A percentile compares a stretch with the other conserved stretches of the same genome.
phyloP scores from a whole-genome alignment of 768 basidiomycete species.

The Russula abietina region DNA sequence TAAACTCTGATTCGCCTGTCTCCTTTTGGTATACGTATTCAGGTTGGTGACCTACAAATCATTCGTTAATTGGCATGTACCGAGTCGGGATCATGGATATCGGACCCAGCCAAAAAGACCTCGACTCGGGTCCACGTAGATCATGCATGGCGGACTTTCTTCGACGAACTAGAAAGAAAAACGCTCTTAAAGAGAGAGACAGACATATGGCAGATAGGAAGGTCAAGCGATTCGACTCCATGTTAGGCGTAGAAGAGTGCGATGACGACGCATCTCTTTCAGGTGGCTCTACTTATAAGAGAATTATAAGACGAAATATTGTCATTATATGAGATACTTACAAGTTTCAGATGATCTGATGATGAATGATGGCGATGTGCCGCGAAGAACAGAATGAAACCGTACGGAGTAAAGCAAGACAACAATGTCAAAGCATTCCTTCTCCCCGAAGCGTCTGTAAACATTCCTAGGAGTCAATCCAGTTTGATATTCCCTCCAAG shows the following conservation, averaged over 20 bases:
- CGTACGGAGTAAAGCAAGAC: neutral
- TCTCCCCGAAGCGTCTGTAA: neutral
- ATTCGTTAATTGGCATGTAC: neutral
- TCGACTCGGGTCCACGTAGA: conserved; percentile 9
- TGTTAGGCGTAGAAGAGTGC: neutral
- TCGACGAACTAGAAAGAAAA: neutral
- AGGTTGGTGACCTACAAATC: conserved; percentile 26
- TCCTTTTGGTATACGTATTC: conserved; percentile 25
- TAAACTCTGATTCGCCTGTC: conserved; percentile 27
- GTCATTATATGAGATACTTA: too few relatives aligned
- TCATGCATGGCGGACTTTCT: conserved; percentile 1
- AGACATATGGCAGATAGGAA: neutral
- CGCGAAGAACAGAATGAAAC: too few relatives aligned
- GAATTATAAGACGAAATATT: too few relatives aligned
- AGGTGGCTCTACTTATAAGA: neutral
- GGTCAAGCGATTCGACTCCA: neutral
- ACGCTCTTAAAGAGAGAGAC: neutral
- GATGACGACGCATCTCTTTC: neutral
- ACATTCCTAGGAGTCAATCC: neutral
- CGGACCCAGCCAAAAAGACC: conserved; percentile 14
- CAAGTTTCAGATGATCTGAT: too few relatives aligned
- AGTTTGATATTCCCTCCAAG: neutral
- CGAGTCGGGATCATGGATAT: neutral
- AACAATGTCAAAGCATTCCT: neutral
- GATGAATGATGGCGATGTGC: too few relatives aligned